These are phyloP conservation scores for Lasiosphaeriaceae sp. DNA, from an alignment of 495 filamentous ascomycete species.

Conservation along the genomic window DNA sequence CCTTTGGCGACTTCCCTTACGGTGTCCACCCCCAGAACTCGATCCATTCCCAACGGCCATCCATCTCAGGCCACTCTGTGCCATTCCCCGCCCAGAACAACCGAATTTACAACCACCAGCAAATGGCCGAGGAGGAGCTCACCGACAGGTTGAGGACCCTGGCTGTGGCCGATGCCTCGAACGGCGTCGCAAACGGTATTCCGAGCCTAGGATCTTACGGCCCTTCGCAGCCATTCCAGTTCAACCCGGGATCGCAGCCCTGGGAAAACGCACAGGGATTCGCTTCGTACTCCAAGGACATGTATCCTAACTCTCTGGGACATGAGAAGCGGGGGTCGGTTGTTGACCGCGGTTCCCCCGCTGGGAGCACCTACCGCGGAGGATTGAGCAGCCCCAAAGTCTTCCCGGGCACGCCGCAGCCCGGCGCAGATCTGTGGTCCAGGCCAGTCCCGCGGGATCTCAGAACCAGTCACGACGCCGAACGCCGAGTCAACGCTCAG, in stretches of 20 bases:
- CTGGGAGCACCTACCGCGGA: constrained; percentile 50
- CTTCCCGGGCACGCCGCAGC: constrained; percentile 47
- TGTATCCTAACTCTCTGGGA: constrained; percentile 4
- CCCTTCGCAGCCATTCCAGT: constrained; percentile 24
- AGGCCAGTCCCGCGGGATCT: constrained; percentile 34
- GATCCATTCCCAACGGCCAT: constrained; percentile 25
- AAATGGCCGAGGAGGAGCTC: constrained; percentile 14
- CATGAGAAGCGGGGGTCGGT: constrained; percentile 16
- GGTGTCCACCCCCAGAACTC: not conserved
- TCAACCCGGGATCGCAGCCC: constrained; percentile 34
- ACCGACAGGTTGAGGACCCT: constrained; percentile 4
- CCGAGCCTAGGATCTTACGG: constrained; percentile 3
- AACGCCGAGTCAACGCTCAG: constrained; percentile 23
- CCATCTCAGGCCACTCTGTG: constrained; percentile 13
- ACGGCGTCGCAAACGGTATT: constrained; percentile 2
- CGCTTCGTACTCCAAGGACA: constrained; percentile 3
- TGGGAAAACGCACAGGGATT: constrained; percentile 32
- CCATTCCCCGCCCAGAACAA: constrained; percentile 12
- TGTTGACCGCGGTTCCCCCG: constrained; percentile 43
- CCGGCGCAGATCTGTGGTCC: constrained; percentile 34
- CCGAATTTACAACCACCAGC: constrained; percentile 7
- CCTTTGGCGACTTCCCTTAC: constrained; percentile 6
- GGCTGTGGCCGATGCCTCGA: constrained; percentile 2
- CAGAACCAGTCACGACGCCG: constrained; percentile 27
- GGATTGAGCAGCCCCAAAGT: constrained; percentile 58